Percentiles rank a stretch among this genome's conserved stretches.
phyloP scores from a whole-genome alignment of 768 basidiomycete species.

The Royoungia palumana region DNA sequence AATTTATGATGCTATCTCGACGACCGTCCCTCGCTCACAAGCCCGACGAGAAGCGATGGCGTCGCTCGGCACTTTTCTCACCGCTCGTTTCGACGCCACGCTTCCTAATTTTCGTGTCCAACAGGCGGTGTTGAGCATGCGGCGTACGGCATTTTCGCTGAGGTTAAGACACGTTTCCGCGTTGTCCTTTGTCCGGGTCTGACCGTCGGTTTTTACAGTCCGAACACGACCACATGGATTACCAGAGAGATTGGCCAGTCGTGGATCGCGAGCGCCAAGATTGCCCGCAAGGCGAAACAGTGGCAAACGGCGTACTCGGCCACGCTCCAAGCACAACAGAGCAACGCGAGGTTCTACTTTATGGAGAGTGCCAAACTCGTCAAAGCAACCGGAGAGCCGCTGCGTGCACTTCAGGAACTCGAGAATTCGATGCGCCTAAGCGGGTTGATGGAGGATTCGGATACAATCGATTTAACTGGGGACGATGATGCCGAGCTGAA shows the following conservation, averaged over 20 bases:
- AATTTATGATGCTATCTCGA: constrained; percentile 46
- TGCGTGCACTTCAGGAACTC: constrained; percentile 84
- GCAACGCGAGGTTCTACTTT: constrained; percentile 70
- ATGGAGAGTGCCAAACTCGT: constrained; percentile 88
- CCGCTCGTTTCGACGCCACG: constrained; percentile 67
- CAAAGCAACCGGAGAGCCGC: constrained; percentile 71
- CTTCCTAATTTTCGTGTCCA: constrained; percentile 85
- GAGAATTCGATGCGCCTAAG: constrained; percentile 64
- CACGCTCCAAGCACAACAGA: constrained; percentile 82
- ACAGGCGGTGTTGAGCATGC: constrained; percentile 87
- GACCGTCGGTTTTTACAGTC: constrained; percentile 8
- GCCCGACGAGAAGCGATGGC: constrained; percentile 40
- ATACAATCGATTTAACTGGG: constrained; percentile 54
- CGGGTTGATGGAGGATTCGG: constrained; percentile 43
- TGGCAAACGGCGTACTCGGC: constrained; percentile 97
- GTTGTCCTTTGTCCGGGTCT: background rate
- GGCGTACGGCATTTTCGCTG: constrained; percentile 76
- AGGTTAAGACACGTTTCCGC: constrained; percentile 43
- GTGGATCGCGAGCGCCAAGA: constrained; percentile 94
- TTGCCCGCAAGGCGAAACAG: constrained; percentile 92
- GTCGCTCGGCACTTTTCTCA: constrained; percentile 39
- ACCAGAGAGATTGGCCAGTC: constrained; percentile 68
- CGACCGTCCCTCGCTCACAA: constrained; percentile 39
- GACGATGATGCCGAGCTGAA: constrained; percentile 49
- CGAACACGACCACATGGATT: constrained; percentile 35